Percentiles rank a stretch among this genome's conserved stretches.
Conservation (phyloP, 202 grass and related monocot species). For the Saccharum hybrid region DNA sequence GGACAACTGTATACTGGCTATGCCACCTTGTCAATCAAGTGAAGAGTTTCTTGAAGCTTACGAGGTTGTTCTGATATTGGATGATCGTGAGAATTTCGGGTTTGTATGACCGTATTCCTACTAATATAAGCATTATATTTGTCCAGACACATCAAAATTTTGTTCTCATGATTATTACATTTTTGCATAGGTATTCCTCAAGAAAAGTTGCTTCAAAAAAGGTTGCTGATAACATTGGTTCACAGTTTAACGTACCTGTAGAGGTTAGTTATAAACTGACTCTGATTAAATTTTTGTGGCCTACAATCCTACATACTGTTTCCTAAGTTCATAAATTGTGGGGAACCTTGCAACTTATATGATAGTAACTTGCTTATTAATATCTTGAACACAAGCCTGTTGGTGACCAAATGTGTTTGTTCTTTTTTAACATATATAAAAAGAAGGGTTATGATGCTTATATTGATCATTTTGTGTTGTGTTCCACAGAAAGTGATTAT, state of each 20-base stretch:
- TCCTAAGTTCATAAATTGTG: slow-evolving; percentile 1
- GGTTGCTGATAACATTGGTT: slow-evolving; percentile 61
- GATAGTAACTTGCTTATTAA: not conserved
- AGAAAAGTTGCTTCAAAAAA: slow-evolving; percentile 47
- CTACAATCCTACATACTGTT: not conserved
- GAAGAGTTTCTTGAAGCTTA: slow-evolving; percentile 85
- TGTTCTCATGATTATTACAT: slow-evolving; percentile 20
- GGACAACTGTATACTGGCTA: slow-evolving; percentile 54
- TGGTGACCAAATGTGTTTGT: not conserved
- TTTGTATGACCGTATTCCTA: slow-evolving; percentile 54
- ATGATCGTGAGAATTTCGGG: slow-evolving; percentile 93
- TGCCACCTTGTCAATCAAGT: slow-evolving; percentile 67
- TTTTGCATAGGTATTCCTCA: slow-evolving; percentile 51
- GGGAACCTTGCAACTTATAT: not conserved
- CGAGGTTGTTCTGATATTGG: slow-evolving; percentile 90
- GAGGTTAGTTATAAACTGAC: slow-evolving; percentile 54
- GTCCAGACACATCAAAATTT: not conserved
- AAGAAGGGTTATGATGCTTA: slow-evolving; percentile 4
- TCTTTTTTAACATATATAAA: slow-evolving; percentile 20
- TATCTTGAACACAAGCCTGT: not conserved
- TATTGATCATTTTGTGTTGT: slow-evolving; percentile 24
- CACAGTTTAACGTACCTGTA: slow-evolving; percentile 66
- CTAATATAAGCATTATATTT: slow-evolving; percentile 33
- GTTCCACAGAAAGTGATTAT: slow-evolving; percentile 17
- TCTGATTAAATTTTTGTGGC: not conserved